Conservation (phyloP, 2,329 filamentous ascomycete species). For the Sarocladium kiliense region DNA sequence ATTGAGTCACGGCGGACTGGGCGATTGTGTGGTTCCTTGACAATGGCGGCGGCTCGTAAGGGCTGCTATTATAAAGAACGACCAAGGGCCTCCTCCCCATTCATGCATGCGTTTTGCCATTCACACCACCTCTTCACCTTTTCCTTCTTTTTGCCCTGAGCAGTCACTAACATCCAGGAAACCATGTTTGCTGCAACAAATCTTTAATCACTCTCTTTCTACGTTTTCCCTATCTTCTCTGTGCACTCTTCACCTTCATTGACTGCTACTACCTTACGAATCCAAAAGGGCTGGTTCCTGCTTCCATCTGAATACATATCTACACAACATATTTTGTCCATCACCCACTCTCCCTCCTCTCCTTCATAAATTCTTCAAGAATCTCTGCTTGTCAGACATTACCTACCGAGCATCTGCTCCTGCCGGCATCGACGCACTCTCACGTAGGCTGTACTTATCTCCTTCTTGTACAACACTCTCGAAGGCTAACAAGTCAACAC, state of each 20-base stretch:
- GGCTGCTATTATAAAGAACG: slow-evolving; percentile 12
- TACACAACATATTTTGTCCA: not conserved
- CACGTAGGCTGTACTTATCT: slow-evolving; percentile 13
- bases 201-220: slow-evolving; percentile 11
- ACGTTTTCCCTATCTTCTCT: slow-evolving; percentile 5
- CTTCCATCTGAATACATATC: slow-evolving; percentile 1
- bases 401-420: not conserved
- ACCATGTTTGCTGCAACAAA: not conserved
- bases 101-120: slow-evolving; percentile 3
- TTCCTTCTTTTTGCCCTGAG: slow-evolving; percentile 14
- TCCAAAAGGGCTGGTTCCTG: slow-evolving; percentile 12
- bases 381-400: slow-evolving; percentile 5
- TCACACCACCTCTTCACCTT: slow-evolving; percentile 8
- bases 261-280: not conserved
- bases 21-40: not conserved
- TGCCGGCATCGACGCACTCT: slow-evolving; percentile 9
- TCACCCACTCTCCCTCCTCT: not conserved
- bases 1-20: not conserved
- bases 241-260: not conserved
- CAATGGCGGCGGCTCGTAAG: not conserved
- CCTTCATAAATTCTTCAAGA: slow-evolving; percentile 15
- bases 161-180: not conserved
- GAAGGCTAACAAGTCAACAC: slow-evolving; percentile 9
- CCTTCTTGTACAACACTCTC: not conserved
- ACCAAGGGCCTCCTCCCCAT: not conserved